Evolutionary conservation across 768 basidiomycete genomes (phyloP).

Genomic region (Boletus rubescentipes): DNA sequence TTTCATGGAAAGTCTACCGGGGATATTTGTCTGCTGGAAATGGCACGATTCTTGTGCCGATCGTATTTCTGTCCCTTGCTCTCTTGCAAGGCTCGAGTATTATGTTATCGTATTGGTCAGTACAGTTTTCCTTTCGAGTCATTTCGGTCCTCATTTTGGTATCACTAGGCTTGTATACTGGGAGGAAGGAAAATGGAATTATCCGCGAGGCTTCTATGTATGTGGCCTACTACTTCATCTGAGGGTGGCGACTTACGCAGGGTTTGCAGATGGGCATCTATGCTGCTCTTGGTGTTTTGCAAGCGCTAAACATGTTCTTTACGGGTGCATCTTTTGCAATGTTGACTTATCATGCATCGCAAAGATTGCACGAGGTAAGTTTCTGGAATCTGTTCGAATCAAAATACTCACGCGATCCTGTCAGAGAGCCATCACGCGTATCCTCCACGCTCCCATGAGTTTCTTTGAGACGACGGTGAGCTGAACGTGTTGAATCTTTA

Average conservation of each 20-base stretch:
- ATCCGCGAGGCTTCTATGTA: constrained; percentile 70
- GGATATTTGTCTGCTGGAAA: constrained; percentile 69
- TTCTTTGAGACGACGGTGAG: constrained; percentile 85
- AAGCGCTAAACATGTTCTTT: constrained; percentile 66
- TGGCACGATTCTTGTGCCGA: constrained; percentile 62
- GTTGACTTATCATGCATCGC: constrained; percentile 78
- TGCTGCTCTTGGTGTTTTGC: constrained; percentile 66
- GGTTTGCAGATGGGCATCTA: constrained; percentile 75
- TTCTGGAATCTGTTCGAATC: background rate
- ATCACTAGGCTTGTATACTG: constrained; percentile 74
- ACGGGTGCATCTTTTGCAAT: constrained; percentile 65
- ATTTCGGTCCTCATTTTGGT: background rate
- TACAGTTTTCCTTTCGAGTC: background rate
- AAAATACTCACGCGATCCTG: background rate
- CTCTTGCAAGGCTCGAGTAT: constrained; percentile 70
- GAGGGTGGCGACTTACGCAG: constrained; percentile 15
- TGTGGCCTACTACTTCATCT: constrained; percentile 34
- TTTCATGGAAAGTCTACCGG: constrained; percentile 32
- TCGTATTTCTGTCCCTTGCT: constrained; percentile 58
- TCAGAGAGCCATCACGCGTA: constrained; percentile 59
- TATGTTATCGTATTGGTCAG: constrained; percentile 73
- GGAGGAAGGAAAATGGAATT: constrained; percentile 49
- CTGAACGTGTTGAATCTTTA: background rate
- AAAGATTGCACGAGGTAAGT: constrained; percentile 57
- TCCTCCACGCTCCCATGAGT: constrained; percentile 85